Evolutionary conservation across 78 protist genomes (phyloP).

Genomic region (Dictyostelium capitatum): DNA sequence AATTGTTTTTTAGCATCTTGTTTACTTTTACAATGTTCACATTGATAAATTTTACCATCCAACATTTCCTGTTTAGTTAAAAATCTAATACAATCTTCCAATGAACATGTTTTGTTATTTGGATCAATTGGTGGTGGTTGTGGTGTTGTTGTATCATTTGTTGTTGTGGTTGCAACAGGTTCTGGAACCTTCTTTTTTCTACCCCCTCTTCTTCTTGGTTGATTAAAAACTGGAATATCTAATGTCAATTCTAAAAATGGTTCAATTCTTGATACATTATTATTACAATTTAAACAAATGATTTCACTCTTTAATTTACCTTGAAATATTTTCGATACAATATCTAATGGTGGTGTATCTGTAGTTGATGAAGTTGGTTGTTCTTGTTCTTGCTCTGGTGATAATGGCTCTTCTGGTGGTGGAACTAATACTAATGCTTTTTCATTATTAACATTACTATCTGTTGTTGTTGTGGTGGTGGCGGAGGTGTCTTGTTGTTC

Average conservation of each 20-base stretch:
- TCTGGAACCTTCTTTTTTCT: not conserved
- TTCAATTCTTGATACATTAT: constrained; percentile 30
- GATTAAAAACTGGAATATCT: constrained; percentile 42
- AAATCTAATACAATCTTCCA: constrained; percentile 50
- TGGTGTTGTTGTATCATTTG: not conserved
- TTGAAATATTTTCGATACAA: constrained; percentile 62
- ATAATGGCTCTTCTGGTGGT: too few species aligned
- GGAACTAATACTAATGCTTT: too few species aligned
- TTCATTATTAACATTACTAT: too few species aligned
- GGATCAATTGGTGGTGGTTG: not conserved
- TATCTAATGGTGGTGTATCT: not conserved
- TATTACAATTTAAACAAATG: constrained; percentile 59
- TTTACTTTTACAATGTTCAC: constrained; percentile 32
- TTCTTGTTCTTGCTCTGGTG: not conserved
- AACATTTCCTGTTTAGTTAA: constrained; percentile 30
- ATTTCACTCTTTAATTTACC: constrained; percentile 56
- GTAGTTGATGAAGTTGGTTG: not conserved
- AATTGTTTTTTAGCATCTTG: constrained; percentile 63
- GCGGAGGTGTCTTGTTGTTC: not conserved
- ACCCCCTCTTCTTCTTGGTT: not conserved
- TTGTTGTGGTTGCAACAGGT: not conserved
- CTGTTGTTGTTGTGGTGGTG: not conserved
- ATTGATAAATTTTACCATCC: constrained; percentile 54
- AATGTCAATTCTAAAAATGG: constrained; percentile 69
- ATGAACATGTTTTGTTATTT: not conserved